Conservation (phyloP, 139 green algal species). For the Coelastrella sp. region DNA sequence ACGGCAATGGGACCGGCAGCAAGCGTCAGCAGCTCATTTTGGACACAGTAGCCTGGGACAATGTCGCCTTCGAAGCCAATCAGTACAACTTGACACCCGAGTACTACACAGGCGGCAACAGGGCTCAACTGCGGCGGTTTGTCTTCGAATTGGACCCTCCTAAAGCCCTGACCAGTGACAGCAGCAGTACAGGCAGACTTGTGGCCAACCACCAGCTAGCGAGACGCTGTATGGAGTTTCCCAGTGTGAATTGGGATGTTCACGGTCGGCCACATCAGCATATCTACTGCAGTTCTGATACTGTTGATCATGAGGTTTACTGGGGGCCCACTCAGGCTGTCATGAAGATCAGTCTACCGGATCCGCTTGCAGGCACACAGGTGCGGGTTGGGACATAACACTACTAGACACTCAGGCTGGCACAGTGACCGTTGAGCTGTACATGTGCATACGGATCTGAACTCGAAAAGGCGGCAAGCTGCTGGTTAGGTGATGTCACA, state of each 20-base stretch:
- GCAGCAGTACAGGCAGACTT: constrained; percentile 12
- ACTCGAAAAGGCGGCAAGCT: too few relatives aligned
- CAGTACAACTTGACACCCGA: constrained; percentile 48
- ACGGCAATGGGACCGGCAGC: background rate
- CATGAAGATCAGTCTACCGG: constrained; percentile 31
- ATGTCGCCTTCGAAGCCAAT: constrained; percentile 62
- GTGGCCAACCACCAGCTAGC: constrained; percentile 29
- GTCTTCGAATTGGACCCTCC: constrained; percentile 56
- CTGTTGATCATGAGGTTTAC: constrained; percentile 52
- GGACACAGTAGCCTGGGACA: constrained; percentile 73
- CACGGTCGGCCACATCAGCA: constrained; percentile 48
- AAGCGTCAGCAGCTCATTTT: constrained; percentile 50
- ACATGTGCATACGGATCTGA: too few relatives aligned
- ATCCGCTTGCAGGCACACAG: constrained; percentile 34
- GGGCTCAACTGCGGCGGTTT: constrained; percentile 63
- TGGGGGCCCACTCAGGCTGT: constrained; percentile 60
- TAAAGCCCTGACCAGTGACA: background rate
- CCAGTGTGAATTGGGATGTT: constrained; percentile 44
- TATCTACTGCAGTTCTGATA: constrained; percentile 63
- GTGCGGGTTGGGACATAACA: background rate
- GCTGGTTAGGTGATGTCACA: too few relatives aligned
- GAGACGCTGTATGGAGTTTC: constrained; percentile 73
- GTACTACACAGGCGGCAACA: constrained; percentile 45
- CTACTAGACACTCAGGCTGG: too few relatives aligned
- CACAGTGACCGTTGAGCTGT: too few relatives aligned